Evolutionary conservation across 2,329 filamentous ascomycete genomes (phyloP).

Genomic region (Aspergillus hortae): DNA sequence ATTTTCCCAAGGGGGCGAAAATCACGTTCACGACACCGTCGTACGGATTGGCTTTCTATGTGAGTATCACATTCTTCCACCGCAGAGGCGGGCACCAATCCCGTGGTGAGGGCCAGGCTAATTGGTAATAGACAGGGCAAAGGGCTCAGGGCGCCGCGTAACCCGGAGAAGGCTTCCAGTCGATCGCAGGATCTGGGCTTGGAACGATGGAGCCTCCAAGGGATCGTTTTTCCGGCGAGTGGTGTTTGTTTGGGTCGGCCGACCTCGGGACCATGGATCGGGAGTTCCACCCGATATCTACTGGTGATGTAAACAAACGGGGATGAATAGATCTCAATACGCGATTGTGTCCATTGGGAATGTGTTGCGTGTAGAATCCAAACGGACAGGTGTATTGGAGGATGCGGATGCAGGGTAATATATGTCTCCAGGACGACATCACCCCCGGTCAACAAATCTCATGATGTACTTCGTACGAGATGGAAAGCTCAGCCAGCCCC

Average conservation of each 20-base stretch:
- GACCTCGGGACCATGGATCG: constrained; percentile 2
- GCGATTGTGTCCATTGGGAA: not conserved
- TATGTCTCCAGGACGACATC: not conserved
- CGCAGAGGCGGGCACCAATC: not conserved
- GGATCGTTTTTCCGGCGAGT: constrained; percentile 2
- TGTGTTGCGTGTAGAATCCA: not conserved
- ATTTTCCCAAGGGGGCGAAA: constrained; percentile 63
- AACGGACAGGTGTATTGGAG: not conserved
- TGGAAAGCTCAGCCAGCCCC: not conserved
- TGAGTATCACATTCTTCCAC: constrained; percentile 23
- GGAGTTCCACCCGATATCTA: constrained; percentile 16
- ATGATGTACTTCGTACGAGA: too few relatives aligned
- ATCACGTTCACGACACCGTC: constrained; percentile 64
- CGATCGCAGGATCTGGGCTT: not conserved
- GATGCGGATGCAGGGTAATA: not conserved
- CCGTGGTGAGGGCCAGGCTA: not conserved
- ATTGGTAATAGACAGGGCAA: constrained; percentile 26
- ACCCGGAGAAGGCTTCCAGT: constrained; percentile 2
- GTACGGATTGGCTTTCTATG: constrained; percentile 60
- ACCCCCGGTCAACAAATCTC: not conserved
- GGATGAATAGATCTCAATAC: not conserved
- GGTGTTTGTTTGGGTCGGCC: constrained; percentile 18
- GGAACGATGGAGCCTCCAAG: not conserved
- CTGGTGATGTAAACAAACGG: not conserved
- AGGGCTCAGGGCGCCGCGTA: constrained; percentile 25